These are phyloP conservation scores for Agapanthus africanus DNA, from an alignment of 106 monocot genomes.

Conservation along the genomic window DNA sequence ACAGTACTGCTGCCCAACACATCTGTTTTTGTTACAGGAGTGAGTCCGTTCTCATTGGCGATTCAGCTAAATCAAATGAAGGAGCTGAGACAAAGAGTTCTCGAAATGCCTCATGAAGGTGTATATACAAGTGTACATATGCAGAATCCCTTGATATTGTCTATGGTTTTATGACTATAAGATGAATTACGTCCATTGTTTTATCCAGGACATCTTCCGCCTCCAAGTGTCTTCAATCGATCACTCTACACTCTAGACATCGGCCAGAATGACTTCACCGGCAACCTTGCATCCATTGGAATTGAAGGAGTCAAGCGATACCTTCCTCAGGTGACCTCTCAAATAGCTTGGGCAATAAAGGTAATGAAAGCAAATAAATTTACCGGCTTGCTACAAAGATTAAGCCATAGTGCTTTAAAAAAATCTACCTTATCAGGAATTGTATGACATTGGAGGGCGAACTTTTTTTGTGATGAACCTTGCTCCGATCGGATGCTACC, in stretches of 20 bases:
- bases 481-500: conserved; percentile 75
- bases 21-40: conserved; percentile 8
- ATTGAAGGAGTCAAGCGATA: conserved; percentile 40
- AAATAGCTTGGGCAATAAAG: conserved; percentile 60
- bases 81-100: conserved; percentile 17
- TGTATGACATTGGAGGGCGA: conserved; percentile 61
- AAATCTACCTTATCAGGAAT: conserved; percentile 27
- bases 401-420: too few relatives aligned
- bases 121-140: neutral
- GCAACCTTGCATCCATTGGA: conserved; percentile 45
- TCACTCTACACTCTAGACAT: conserved; percentile 80
- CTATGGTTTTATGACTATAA: too few relatives aligned
- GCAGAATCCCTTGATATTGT: neutral
- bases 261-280: conserved; percentile 82
- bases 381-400: neutral
- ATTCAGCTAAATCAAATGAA: conserved; percentile 75
- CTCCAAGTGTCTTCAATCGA: conserved; percentile 25
- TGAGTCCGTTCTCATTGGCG: conserved; percentile 59
- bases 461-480: conserved; percentile 76
- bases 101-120: conserved; percentile 10
- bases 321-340: conserved; percentile 57
- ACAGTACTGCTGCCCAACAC: conserved; percentile 58
- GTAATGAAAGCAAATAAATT: conserved; percentile 16
- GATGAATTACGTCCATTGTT: too few relatives aligned
- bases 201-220: conserved; percentile 38